These are phyloP conservation scores for Neohortaea acidophila DNA, from an alignment of 495 filamentous ascomycete genomes.

Conservation along the genomic window DNA sequence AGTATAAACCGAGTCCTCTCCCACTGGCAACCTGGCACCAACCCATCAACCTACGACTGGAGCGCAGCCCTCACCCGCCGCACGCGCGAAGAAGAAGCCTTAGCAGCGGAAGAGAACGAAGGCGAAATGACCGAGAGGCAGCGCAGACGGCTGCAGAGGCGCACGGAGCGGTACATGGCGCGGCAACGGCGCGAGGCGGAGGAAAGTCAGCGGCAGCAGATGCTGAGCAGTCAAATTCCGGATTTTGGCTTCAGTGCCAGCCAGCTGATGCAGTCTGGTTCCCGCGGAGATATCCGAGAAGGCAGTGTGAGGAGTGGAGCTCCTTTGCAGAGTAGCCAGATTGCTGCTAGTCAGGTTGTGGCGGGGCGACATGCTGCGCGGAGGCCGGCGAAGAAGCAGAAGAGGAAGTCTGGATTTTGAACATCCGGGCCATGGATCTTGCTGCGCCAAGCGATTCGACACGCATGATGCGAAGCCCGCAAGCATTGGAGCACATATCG, in stretches of 20 bases:
- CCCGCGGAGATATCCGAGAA: slow-evolving; percentile 4
- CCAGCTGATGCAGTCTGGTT: slow-evolving; percentile 5
- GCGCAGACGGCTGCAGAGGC: slow-evolving; percentile 3
- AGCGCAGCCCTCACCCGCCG: slow-evolving; percentile 3
- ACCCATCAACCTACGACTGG: slow-evolving; percentile 17
- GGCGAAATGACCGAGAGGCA: slow-evolving; percentile 15
- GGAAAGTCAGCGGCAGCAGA: slow-evolving; percentile 5
- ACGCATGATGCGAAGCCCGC: no score
- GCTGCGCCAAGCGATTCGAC: no score
- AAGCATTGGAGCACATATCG: no score
- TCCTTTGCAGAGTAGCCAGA: background rate
- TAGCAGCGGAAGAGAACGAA: no score
- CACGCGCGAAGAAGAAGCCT: slow-evolving; percentile 4
- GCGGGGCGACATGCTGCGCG: slow-evolving; percentile 22
- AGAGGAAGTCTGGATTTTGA: slow-evolving; percentile 24
- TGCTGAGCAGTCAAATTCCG: slow-evolving; percentile 9
- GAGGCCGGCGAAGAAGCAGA: slow-evolving; percentile 21
- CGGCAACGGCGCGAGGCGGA: slow-evolving; percentile 13
- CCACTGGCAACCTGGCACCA: slow-evolving; percentile 14
- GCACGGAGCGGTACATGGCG: slow-evolving; percentile 6
- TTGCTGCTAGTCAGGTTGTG: slow-evolving; percentile 23
- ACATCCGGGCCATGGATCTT: no score
- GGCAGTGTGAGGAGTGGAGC: slow-evolving; percentile 2
- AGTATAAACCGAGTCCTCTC: slow-evolving; percentile 7
- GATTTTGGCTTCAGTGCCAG: slow-evolving; percentile 10